Evolutionary conservation across 2,329 filamentous ascomycete genomes (phyloP).

Genomic region (Fusarium beomiforme): DNA sequence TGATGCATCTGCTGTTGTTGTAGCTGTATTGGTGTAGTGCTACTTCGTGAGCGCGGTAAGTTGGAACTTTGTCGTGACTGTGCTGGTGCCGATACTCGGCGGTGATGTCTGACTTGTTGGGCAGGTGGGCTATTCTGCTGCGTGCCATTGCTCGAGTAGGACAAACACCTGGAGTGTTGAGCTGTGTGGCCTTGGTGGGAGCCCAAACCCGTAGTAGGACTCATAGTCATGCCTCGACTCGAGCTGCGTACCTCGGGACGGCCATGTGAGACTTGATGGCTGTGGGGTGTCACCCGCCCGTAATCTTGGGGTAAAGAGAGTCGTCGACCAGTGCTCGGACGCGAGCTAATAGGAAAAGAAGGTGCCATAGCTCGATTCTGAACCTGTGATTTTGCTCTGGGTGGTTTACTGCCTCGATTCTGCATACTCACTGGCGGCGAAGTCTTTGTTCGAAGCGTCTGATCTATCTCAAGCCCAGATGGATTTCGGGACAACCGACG

Average conservation of each 20-base stretch:
- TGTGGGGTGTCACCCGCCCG: constrained; percentile 27
- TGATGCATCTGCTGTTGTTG: constrained; percentile 24
- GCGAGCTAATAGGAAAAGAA: constrained; percentile 22
- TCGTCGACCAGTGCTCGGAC: constrained; percentile 13
- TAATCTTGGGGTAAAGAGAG: constrained; percentile 35
- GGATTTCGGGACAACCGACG: constrained; percentile 11
- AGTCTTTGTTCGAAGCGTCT: constrained; percentile 46
- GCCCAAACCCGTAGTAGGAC: neutral
- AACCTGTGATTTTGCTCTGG: constrained; percentile 21
- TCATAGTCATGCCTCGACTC: constrained; percentile 14
- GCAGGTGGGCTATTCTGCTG: constrained; percentile 11
- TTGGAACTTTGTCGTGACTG: constrained; percentile 10
- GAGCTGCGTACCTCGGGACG: constrained; percentile 24
- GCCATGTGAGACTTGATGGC: constrained; percentile 18
- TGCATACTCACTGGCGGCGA: constrained; percentile 56
- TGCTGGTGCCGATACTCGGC: constrained; percentile 33
- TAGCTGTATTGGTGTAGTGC: constrained; percentile 19
- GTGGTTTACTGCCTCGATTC: constrained; percentile 49
- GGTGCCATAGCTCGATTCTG: constrained; percentile 24
- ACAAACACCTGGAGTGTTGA: constrained; percentile 25
- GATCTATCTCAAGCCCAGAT: constrained; percentile 20
- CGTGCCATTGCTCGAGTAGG: constrained; percentile 31
- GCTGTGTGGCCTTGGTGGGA: constrained; percentile 9
- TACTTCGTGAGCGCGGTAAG: constrained; percentile 26
- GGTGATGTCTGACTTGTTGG: constrained; percentile 28